Evolutionary conservation across 768 basidiomycete species (phyloP), one percentile per base, ranked within the genome.

Genomic region (Boletus vermiculosoides): DNA sequence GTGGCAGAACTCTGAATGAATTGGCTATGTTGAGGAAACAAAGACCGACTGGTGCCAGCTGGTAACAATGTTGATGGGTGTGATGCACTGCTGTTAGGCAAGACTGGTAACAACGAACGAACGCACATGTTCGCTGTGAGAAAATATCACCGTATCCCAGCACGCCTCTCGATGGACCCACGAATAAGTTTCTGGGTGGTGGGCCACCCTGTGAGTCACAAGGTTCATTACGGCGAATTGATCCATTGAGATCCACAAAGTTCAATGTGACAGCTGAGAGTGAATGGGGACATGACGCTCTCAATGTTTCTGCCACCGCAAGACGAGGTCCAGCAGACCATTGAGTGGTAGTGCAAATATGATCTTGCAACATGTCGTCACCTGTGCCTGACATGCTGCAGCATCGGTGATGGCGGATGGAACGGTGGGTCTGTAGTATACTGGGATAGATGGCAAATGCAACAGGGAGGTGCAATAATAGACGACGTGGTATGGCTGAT

Each of bases 201-300:
- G 11, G 16, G 28, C n/a, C 34, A 28, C 22, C n/a, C 22, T 59
- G 49, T 34, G 37, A 52, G n/a, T 47, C 55, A 39, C 50, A 30
- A 28, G 10, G 33, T 46, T 50, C 47, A 58, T 58, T 20, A 20
- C 34, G 47, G 46, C 4, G 42, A 42, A 36, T 25, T 41, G 39
- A 33, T 28, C 23, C 4, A 30, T 37, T 11, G 22, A 23, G 23
- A 22, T 16, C 30, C 34, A 45, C 48, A 39, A 34, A 59, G 57
- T 52, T 58, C 48, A 52, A 59, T 60, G 37, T 59, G 42, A 31
- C 28, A 10, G 36, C 33, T 20, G 18, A 34, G 34, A 34, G 42
- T 16, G 54, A 18, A 52, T 9, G 12, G 23, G 23, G 23, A 50
- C 11, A 52, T 52, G 30, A 52, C 46, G 18, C 12, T 33, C 20